Conservation (phyloP, 1,284 basidiomycete species). For the Sanghuangporus weigelae region DNA sequence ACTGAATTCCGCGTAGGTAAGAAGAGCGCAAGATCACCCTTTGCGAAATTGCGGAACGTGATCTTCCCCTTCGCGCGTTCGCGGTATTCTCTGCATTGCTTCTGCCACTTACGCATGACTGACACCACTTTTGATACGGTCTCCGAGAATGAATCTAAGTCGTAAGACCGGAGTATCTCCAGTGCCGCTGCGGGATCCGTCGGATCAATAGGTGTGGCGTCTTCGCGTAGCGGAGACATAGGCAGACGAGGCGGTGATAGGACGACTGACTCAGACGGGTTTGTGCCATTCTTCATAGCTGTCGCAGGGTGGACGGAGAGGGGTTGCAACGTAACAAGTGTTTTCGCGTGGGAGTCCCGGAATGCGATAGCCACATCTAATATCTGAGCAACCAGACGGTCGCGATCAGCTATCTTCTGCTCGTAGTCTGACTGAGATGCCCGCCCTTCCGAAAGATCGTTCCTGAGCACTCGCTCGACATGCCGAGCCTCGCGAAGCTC, state of each 20-base stretch:
- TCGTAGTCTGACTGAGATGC: slow-evolving; percentile 64
- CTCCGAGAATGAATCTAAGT: slow-evolving; percentile 81
- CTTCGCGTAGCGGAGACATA: slow-evolving; percentile 49
- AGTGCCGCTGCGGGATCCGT: slow-evolving; percentile 65
- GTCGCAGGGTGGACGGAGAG: slow-evolving; percentile 55
- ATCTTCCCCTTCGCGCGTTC: slow-evolving; percentile 92
- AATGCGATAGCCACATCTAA: slow-evolving; percentile 72
- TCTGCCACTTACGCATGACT: slow-evolving; percentile 93
- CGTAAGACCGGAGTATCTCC: slow-evolving; percentile 65
- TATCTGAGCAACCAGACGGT: slow-evolving; percentile 63
- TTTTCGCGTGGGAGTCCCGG: slow-evolving; percentile 66
- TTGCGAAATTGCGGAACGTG: slow-evolving; percentile 87
- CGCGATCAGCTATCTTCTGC: slow-evolving; percentile 52
- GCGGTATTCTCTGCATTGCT: slow-evolving; percentile 90
- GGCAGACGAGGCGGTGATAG: slow-evolving; percentile 39
- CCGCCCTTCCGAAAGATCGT: slow-evolving; percentile 55
- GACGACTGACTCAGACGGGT: slow-evolving; percentile 43
- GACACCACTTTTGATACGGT: slow-evolving; percentile 74
- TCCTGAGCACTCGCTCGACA: slow-evolving; percentile 56
- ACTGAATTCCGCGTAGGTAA: slow-evolving; percentile 91
- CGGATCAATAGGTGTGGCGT: slow-evolving; percentile 67
- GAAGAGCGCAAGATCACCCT: slow-evolving; percentile 93
- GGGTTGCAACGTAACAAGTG: slow-evolving; percentile 54
- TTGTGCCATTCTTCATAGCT: slow-evolving; percentile 28
- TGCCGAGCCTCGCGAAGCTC: slow-evolving; percentile 59